These are phyloP conservation scores for Suillus americanus DNA, from an alignment of 768 basidiomycete species.

Conservation along the genomic window DNA sequence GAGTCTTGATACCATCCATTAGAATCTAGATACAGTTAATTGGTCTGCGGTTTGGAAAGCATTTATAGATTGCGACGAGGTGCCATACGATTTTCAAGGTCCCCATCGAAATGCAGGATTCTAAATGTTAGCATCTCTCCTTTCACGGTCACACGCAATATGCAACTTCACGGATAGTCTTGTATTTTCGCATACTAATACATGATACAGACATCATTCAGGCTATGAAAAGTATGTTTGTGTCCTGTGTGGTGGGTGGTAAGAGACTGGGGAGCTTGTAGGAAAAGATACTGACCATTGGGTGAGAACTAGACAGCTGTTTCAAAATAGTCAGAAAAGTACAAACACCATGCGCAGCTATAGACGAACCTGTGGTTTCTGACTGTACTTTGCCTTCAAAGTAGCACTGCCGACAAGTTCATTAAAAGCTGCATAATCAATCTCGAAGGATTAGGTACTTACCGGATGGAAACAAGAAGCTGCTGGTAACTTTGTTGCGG, in stretches of 20 bases:
- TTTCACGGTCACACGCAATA: background rate
- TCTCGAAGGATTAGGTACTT: conserved; percentile 8
- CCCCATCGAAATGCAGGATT: too few species aligned
- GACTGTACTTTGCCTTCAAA: conserved; percentile 47
- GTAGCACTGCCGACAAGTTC: conserved; percentile 32
- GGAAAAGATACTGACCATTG: conserved; percentile 35
- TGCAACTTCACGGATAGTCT: background rate
- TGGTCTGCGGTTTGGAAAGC: too few species aligned
- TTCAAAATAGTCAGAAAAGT: conserved; percentile 9
- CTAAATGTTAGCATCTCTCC: too few species aligned
- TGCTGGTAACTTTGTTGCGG: conserved; percentile 53
- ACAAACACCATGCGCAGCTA: background rate
- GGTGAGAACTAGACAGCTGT: conserved; percentile 43
- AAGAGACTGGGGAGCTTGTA: background rate
- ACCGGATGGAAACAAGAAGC: conserved; percentile 48
- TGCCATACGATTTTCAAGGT: too few species aligned
- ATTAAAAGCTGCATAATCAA: background rate
- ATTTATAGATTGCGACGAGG: too few species aligned
- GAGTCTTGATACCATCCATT: too few species aligned
- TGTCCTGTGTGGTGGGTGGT: conserved; percentile 21
- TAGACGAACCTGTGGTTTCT: conserved; percentile 51
- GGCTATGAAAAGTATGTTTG: conserved; percentile 29
- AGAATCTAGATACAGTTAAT: too few species aligned
- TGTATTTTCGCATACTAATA: background rate
- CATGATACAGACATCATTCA: conserved; percentile 11